These are phyloP conservation scores for Dothistroma pini DNA, from an alignment of 2,329 filamentous ascomycete species.

Conservation along the genomic window DNA sequence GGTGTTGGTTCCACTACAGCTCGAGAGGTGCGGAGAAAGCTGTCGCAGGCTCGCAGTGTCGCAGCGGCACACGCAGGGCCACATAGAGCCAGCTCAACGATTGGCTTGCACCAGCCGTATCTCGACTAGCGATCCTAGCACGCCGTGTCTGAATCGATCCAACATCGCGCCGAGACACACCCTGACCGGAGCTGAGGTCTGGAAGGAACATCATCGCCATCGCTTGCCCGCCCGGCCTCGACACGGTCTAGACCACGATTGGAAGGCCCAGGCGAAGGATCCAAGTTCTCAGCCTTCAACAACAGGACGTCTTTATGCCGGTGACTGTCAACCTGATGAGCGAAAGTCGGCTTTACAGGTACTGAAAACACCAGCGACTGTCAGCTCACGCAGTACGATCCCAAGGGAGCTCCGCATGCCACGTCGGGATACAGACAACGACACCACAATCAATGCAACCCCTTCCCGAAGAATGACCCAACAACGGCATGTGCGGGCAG, in stretches of 20 bases:
- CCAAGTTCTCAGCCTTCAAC: background rate
- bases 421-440: background rate
- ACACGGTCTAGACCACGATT: constrained; percentile 4
- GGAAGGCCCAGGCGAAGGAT: background rate
- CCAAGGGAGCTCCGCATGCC: background rate
- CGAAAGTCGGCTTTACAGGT: background rate
- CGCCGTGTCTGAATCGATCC: background rate
- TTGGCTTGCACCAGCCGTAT: background rate
- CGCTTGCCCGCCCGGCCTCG: background rate
- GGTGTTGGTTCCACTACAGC: background rate
- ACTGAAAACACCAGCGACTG: background rate
- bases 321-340: background rate
- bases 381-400: background rate
- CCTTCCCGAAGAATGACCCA: background rate
- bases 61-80: background rate
- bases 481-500: background rate
- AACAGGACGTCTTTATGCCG: background rate
- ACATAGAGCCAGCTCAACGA: background rate
- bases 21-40: constrained; percentile 1
- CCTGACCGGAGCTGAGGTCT: background rate
- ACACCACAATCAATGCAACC: background rate
- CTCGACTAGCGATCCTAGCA: constrained; percentile 2
- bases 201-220: background rate
- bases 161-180: constrained; percentile 1
- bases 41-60: background rate